These are phyloP conservation scores for Cryptosporidium meleagridis DNA, from an alignment of 169 alveolate genomes.

Conservation along the genomic window DNA sequence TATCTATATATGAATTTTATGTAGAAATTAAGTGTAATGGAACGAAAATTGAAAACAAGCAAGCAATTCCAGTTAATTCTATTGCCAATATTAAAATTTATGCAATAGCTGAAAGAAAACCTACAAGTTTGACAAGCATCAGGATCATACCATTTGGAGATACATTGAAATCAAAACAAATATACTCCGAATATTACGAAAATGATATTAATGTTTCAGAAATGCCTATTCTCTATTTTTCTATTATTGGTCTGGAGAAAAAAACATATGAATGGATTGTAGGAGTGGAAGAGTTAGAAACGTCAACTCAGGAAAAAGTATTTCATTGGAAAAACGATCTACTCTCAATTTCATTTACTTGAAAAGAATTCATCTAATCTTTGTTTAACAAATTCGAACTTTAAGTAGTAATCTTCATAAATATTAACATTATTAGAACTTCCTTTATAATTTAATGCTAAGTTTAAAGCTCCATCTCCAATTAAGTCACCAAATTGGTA, in stretches of 20 bases:
- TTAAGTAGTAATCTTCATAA: neutral
- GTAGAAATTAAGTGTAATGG: constrained; percentile 38
- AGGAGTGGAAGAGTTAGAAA: constrained; percentile 60
- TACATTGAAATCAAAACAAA: constrained; percentile 22
- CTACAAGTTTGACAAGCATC: neutral
- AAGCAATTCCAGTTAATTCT: constrained; percentile 15
- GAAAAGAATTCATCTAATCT: constrained; percentile 3
- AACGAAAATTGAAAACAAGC: neutral
- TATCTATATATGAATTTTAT: constrained; percentile 24
- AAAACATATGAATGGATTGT: constrained; percentile 67
- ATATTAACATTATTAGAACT: neutral
- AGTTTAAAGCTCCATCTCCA: neutral
- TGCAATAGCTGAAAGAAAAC: neutral
- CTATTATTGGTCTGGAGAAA: constrained; percentile 59
- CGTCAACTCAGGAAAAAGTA: neutral
- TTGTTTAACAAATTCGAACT: constrained; percentile 11
- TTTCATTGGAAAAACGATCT: constrained; percentile 71
- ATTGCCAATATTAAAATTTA: neutral
- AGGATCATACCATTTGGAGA: constrained; percentile 29
- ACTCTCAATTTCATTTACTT: constrained; percentile 63
- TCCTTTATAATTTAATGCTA: neutral
- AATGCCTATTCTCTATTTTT: constrained; percentile 27
- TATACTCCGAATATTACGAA: constrained; percentile 24
- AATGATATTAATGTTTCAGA: neutral
- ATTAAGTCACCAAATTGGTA: neutral